A percentile compares a stretch with the other conserved stretches of the same genome.
These are phyloP conservation scores for Lactarius deliciosus DNA, from an alignment of 768 basidiomycete genomes.

Conservation along the genomic window DNA sequence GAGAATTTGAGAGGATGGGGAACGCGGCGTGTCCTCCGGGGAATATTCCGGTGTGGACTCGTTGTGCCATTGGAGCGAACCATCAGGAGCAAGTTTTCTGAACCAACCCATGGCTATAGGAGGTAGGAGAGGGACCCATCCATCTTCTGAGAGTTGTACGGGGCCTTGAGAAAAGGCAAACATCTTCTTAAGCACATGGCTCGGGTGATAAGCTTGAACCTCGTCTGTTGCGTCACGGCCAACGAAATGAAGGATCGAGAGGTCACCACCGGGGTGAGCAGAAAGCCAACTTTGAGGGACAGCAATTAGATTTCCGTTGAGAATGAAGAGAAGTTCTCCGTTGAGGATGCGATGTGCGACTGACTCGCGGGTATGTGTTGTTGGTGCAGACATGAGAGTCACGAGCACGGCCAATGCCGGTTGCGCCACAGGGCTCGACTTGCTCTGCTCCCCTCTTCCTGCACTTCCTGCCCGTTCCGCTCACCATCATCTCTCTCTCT, in stretches of 20 bases:
- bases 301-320: slow-evolving; percentile 58
- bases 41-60: slow-evolving; percentile 28
- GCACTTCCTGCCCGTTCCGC: not conserved
- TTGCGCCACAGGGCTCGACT: not conserved
- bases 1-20: slow-evolving; percentile 53
- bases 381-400: not conserved
- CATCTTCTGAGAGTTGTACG: slow-evolving; percentile 51
- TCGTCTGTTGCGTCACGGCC: slow-evolving; percentile 95
- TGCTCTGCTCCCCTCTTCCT: not conserved
- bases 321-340: slow-evolving; percentile 77
- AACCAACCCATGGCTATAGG: slow-evolving; percentile 87
- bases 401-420: slow-evolving; percentile 1
- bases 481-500: not conserved
- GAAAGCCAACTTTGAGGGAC: slow-evolving; percentile 77
- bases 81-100: slow-evolving; percentile 48
- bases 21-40: slow-evolving; percentile 31
- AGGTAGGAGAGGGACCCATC: slow-evolving; percentile 79
- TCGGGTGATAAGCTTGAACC: slow-evolving; percentile 86
- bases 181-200: slow-evolving; percentile 55
- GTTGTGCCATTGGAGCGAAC: slow-evolving; percentile 31
- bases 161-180: slow-evolving; percentile 66
- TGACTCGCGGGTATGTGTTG: slow-evolving; percentile 42
- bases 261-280: slow-evolving; percentile 84
- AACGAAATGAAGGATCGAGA: slow-evolving; percentile 91
- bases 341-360: slow-evolving; percentile 70